Evolutionary conservation across 83 land plant species (phyloP), one percentile per base, ranked within the genome.

Genomic region (Diphasiastrum complanatum): DNA sequence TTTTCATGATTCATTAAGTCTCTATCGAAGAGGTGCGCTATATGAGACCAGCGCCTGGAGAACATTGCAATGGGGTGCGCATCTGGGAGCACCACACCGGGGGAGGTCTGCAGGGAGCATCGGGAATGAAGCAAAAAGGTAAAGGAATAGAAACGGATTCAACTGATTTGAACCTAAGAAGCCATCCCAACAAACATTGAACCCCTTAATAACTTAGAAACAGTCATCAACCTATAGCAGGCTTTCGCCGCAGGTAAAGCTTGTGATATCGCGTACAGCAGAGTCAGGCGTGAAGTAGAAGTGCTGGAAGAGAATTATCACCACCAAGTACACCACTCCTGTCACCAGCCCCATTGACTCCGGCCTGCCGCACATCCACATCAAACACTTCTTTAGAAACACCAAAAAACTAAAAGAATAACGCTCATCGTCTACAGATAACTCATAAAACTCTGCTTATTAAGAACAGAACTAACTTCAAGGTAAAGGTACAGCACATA

Each of bases 311-410:
- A 84, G 64, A 38, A 91, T 84, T 8, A 86, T 77, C 40, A 91
- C 65, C 24, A 87, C 87, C 70, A 87, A 48, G 77, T 65, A 91
- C 49, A 87, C 85, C 57, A 82, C 31, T 28, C 97, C 97, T 41
- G 84, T 74, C 38, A 79, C 90, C 64, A 91, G 76, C 2, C 97
- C 97, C 75, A 87, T 63, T 41, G 97, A 82, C 64, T 91, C 97
- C 14, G 97, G 95, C 79, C 97, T 91, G 87, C 65, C 45, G 23
- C 61, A 25, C 16, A 19, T 11, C 27, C 26, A 36, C 22, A 1
- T 33, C 2, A 33, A 38, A 37, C 6, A 59, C 29, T 12, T 6
- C n/a, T 19, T 38, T 45, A 40, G 28, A n/a, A n/a, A n/a, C n/a
- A n/a, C n/a, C n/a, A n/a, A n/a, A n/a, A n/a, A n/a, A n/a, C n/a